Evolutionary conservation across 179 eudicot genomes (phyloP).

Genomic region (Pouteria campechiana): DNA sequence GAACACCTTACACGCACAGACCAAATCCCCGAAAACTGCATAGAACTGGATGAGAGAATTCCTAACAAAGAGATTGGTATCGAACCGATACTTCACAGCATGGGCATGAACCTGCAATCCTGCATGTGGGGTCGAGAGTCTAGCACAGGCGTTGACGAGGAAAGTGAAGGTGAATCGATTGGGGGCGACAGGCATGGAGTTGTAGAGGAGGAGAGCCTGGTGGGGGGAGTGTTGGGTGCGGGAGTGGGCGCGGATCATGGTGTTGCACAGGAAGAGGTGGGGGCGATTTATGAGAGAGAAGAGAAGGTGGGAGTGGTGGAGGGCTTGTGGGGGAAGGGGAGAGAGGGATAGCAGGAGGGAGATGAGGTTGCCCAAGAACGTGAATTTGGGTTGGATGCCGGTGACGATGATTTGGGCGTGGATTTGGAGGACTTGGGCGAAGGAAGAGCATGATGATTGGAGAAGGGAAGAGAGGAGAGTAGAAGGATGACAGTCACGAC

Average conservation of each 20-base stretch:
- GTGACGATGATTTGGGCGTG: constrained; percentile 20
- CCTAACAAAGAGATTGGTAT: constrained; percentile 6
- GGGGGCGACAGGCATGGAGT: constrained; percentile 12
- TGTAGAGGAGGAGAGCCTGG: constrained; percentile 15
- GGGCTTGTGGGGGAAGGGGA: constrained; percentile 7
- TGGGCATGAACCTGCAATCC: constrained; percentile 30
- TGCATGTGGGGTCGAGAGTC: constrained; percentile 8
- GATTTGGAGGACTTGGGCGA: constrained; percentile 26
- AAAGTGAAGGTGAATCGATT: constrained; percentile 25
- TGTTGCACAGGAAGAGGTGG: constrained; percentile 15
- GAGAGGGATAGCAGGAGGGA: constrained; percentile 14
- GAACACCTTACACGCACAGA: constrained; percentile 18
- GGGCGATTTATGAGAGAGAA: constrained; percentile 17
- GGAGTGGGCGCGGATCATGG: constrained; percentile 11
- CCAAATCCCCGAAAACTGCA: constrained; percentile 11
- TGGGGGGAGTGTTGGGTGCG: constrained; percentile 3
- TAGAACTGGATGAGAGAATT: constrained; percentile 20
- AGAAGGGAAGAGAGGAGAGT: too few relatives aligned
- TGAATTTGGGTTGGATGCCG: constrained; percentile 7
- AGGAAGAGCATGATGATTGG: too few relatives aligned
- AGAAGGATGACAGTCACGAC: too few relatives aligned
- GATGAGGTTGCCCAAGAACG: constrained; percentile 11
- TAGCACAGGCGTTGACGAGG: constrained; percentile 19
- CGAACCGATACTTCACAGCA: constrained; percentile 14
- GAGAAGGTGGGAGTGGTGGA: constrained; percentile 11